A percentile compares a stretch with the other conserved stretches of the same genome.
Conservation (phyloP, 257 asterid species). For the Nyctanthes arbortristis region DNA sequence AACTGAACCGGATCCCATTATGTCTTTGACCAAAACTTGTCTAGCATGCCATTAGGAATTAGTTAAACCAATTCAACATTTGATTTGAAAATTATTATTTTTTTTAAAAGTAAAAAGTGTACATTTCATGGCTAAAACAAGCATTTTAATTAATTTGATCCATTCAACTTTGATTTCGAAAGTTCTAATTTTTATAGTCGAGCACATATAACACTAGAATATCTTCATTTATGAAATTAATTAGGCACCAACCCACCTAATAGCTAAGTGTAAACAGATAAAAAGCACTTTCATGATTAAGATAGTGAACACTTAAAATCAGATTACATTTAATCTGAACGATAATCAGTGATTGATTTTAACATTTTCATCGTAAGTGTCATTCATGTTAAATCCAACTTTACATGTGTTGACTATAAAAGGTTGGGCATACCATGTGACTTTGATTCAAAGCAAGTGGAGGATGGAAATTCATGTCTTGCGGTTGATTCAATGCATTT, state of each 20-base stretch:
- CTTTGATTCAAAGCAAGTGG: neutral
- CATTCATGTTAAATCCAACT: neutral
- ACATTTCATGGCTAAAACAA: too few species aligned
- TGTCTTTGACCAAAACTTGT: neutral
- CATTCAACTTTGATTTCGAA: too few species aligned
- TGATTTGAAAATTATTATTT: too few species aligned
- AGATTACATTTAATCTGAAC: neutral
- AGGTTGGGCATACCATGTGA: neutral
- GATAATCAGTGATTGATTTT: too few species aligned
- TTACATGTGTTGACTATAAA: neutral
- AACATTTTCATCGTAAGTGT: neutral
- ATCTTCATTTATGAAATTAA: too few species aligned
- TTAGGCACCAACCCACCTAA: too few species aligned
- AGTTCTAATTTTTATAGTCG: too few species aligned
- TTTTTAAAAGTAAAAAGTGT: too few species aligned
- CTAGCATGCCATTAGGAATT: neutral
- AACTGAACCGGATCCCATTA: too few species aligned
- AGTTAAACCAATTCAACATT: neutral
- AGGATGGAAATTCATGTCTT: neutral
- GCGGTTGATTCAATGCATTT: neutral
- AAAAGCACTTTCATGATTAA: neutral
- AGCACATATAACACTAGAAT: too few species aligned
- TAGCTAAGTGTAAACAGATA: neutral
- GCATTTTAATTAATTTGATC: too few species aligned
- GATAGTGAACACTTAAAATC: neutral